Evolutionary conservation across 2,329 filamentous ascomycete species (phyloP), one percentile per base, ranked within the genome.

Genomic region (Xylariomycetidae sp.): DNA sequence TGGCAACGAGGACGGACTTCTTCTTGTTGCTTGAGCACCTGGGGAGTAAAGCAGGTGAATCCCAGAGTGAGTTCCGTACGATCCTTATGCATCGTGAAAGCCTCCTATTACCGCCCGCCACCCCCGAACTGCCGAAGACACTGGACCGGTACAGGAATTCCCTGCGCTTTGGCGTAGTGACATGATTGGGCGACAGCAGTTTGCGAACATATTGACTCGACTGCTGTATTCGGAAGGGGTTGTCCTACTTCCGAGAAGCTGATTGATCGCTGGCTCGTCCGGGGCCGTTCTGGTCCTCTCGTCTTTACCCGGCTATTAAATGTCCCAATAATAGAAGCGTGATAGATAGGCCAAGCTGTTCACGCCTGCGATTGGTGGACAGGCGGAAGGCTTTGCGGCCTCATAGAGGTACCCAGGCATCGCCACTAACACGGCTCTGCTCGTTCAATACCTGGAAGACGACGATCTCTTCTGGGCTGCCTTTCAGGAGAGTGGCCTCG

Each of bases 251-350:
- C 46, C 48, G 49, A 31, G 28, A 15, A 25, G 37, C 42, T 50
- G 41, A 52, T 50, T 52, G 48, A 49, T 40, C 41, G 44, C 34
- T 45, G 40, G 38, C 37, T 39, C 44, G 35, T 38, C 35, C 42
- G 39, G 30, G 34, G 29, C 33, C 37, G 39, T 49, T 52, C 48
- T 50, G 49, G 49, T 48, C 51, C 47, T 51, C 49, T 47, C 36
- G 38, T 25, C 40, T 52, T 52, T 52, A 52, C 45, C 49, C 49
- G 49, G 49, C 41, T 48, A 48, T 47, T 49, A 46, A 46, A 41
- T 38, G 33, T 43, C 44, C 49, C 49, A 52, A 52, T 51, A 36
- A 46, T 39, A 50, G 42, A 35, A 35, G 37, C 34, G 29, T 26
- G 25, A 43, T 46, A 48, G 39, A 49, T 47, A 34, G 39, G 46